Evolutionary conservation across 768 basidiomycete genomes (phyloP).

Genomic region (Atractiella rhizophila): DNA sequence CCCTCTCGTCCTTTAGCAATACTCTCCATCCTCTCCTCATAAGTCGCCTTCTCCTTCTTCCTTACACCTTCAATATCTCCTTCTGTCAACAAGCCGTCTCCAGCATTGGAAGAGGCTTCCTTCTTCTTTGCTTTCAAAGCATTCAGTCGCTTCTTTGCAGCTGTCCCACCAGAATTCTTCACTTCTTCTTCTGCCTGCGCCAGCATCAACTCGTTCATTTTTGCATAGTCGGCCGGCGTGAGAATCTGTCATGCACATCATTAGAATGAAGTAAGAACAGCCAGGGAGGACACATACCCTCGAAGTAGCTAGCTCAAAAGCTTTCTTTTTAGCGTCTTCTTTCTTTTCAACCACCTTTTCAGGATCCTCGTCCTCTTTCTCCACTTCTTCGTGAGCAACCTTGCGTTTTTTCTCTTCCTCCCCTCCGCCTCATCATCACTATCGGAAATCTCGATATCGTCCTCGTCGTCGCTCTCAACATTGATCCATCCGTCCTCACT

Average conservation of each 20-base stretch:
- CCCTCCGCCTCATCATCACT: constrained; percentile 44
- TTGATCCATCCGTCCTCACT: constrained; percentile 49
- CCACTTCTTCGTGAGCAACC: constrained; percentile 6
- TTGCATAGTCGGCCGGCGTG: constrained; percentile 83
- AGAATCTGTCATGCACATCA: constrained; percentile 38
- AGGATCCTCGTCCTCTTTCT: constrained; percentile 9
- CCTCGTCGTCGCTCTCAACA: constrained; percentile 42
- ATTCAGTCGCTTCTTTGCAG: constrained; percentile 70
- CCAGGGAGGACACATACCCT: constrained; percentile 30
- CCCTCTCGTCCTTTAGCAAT: constrained; percentile 84
- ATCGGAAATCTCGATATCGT: constrained; percentile 53
- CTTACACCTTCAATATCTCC: constrained; percentile 75
- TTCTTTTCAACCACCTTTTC: constrained; percentile 15
- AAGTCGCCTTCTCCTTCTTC: constrained; percentile 78
- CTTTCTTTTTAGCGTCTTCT: constrained; percentile 7
- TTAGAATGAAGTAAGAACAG: background rate
- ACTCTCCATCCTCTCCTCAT: constrained; percentile 74
- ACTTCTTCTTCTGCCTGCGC: constrained; percentile 48
- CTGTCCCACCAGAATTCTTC: constrained; percentile 41
- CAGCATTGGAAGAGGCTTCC: constrained; percentile 22
- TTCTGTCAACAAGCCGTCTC: constrained; percentile 53
- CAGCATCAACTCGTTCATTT: constrained; percentile 65
- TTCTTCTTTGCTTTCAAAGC: constrained; percentile 49
- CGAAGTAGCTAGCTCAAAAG: constrained; percentile 37
- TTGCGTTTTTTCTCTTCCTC: constrained; percentile 8